A percentile compares a stretch with the other conserved stretches of the same genome.
phyloP scores from a whole-genome alignment of 225 moss, liverwort and hornwort genomes.

The Takakia lepidozioides region DNA sequence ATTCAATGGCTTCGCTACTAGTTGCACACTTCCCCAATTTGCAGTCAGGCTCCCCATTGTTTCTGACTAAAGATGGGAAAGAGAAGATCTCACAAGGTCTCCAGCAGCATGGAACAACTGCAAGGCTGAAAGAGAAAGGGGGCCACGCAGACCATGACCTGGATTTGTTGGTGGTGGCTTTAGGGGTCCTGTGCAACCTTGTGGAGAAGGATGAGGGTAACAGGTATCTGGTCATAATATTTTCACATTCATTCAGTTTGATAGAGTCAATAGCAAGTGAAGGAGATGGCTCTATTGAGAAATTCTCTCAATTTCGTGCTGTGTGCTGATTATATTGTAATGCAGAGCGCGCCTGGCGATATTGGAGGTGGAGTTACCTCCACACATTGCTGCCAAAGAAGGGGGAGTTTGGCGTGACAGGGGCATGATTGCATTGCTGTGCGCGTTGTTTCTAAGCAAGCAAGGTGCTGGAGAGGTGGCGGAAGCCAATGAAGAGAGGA shows the following conservation, averaged over 20 bases:
- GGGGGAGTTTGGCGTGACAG: conserved; percentile 59
- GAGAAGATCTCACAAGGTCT: not conserved
- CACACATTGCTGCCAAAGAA: conserved; percentile 59
- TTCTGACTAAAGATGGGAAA: conserved; percentile 1
- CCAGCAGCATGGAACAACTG: conserved; percentile 4
- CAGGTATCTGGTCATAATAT: conserved; percentile 44
- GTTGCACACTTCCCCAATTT: conserved; percentile 75
- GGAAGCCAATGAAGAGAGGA: conserved; percentile 76
- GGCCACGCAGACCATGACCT: conserved; percentile 73
- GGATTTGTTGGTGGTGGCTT: conserved; percentile 83
- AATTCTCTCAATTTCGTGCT: too few species aligned
- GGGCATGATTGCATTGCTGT: conserved; percentile 91
- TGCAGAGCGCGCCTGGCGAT: conserved; percentile 84
- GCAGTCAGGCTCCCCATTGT: conserved; percentile 37
- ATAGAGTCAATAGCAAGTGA: too few species aligned
- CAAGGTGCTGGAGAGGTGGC: conserved; percentile 97
- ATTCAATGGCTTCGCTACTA: conserved; percentile 74
- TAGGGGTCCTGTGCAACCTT: conserved; percentile 93
- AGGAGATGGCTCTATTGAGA: too few species aligned
- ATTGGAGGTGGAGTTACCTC: conserved; percentile 66
- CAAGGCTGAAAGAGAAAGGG: conserved; percentile 40
- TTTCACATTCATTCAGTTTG: too few species aligned
- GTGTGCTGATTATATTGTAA: too few species aligned
- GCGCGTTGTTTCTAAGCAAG: conserved; percentile 84
- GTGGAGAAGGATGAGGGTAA: conserved; percentile 88